Conservation (phyloP, 2,329 filamentous ascomycete species). For the Paecilomyces dactylethromorphus region DNA sequence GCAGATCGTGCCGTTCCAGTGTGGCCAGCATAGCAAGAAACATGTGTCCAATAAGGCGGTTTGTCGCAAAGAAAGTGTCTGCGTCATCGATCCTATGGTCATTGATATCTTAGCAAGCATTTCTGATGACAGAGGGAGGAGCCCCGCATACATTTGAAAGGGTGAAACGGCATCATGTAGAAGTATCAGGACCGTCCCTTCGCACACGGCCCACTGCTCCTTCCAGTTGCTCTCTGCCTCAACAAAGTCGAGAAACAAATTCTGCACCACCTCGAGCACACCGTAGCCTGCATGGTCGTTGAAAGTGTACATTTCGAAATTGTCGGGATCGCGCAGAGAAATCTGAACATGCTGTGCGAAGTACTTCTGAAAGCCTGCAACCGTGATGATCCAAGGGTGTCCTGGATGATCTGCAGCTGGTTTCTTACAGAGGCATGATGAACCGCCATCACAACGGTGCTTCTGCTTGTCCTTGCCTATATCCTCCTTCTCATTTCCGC, state of each 20-base stretch:
- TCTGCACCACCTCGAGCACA: constrained; percentile 38
- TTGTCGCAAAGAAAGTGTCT: too few species aligned
- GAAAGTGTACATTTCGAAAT: constrained; percentile 38
- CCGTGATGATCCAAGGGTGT: too few species aligned
- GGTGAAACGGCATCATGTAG: constrained; percentile 5
- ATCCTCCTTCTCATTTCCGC: too few species aligned
- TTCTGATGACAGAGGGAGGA: too few species aligned
- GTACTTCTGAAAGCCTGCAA: too few species aligned
- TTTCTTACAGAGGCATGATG: too few species aligned
- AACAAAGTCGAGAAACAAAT: constrained; percentile 34
- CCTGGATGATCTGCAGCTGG: too few species aligned
- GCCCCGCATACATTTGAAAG: constrained; percentile 9
- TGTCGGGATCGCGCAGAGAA: constrained; percentile 28
- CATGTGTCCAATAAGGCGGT: background rate
- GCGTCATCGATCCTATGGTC: too few species aligned
- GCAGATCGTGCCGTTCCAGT: constrained; percentile 25
- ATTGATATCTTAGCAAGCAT: too few species aligned
- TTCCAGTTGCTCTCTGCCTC: constrained; percentile 29
- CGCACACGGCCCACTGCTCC: constrained; percentile 38
- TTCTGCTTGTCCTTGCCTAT: too few species aligned
- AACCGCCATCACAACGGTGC: too few species aligned
- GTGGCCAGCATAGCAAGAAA: constrained; percentile 36
- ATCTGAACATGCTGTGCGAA: too few species aligned
- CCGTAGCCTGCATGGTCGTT: constrained; percentile 39
- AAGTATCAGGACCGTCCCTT: constrained; percentile 28